A percentile compares a stretch with the other conserved stretches of the same genome.
phyloP scores from a whole-genome alignment of 192 early-diverging fungal genomes.

The Coemansia sp. region DNA sequence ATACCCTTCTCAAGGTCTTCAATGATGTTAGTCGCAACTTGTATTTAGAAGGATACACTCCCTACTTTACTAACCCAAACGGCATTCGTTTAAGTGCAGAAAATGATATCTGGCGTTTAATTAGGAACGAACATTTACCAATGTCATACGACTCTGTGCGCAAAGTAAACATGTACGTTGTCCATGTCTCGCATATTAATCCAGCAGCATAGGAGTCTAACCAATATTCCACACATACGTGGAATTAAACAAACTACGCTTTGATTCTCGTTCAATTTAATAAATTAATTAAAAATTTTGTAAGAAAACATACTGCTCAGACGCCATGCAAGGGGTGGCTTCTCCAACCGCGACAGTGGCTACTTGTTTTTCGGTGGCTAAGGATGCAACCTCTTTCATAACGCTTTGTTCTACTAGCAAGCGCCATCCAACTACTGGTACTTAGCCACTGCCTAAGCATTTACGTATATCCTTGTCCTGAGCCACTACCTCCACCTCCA shows the following conservation, averaged over 20 bases:
- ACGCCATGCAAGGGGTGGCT: too few species aligned
- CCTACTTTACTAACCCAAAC: not conserved
- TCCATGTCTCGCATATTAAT: not conserved
- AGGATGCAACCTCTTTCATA: too few species aligned
- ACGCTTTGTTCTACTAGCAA: too few species aligned
- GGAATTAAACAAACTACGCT: not conserved
- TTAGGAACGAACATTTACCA: not conserved
- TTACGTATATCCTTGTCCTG: too few species aligned
- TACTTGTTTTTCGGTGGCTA: too few species aligned
- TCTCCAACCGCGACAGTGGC: too few species aligned
- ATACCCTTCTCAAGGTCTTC: not conserved
- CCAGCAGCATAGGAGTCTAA: not conserved
- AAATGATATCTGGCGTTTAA: not conserved
- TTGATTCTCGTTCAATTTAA: not conserved
- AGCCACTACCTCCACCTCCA: too few species aligned
- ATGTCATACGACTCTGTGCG: not conserved
- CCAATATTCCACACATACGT: not conserved
- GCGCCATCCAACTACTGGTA: too few species aligned
- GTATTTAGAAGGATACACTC: not conserved
- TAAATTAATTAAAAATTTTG: too few species aligned
- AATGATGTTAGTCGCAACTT: not conserved
- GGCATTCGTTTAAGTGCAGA: not conserved
- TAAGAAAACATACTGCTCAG: too few species aligned
- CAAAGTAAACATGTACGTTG: not conserved
- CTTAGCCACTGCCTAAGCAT: too few species aligned